phyloP scores from a whole-genome alignment of 1,284 basidiomycete species.

The Mycosarcoma maydis region DNA sequence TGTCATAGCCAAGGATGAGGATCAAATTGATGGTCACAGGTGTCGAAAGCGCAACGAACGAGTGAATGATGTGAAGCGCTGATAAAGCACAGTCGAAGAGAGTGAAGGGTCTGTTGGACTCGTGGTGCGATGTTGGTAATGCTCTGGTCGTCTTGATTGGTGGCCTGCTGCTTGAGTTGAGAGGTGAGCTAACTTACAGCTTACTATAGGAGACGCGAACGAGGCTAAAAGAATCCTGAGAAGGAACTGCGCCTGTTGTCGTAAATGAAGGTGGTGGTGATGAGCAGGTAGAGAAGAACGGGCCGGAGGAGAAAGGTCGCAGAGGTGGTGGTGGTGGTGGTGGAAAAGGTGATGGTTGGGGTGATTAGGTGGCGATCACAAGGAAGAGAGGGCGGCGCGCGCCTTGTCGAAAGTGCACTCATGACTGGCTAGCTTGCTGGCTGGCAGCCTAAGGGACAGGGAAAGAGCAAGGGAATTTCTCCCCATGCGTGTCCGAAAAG shows the following conservation, averaged over 20 bases:
- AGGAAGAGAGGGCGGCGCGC: neutral
- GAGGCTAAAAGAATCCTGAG: conserved; percentile 4
- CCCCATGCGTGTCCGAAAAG: neutral
- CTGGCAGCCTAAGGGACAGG: neutral
- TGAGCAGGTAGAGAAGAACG: conserved; percentile 17
- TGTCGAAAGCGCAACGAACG: too few relatives aligned
- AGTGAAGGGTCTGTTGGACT: too few relatives aligned
- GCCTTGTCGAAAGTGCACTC: neutral
- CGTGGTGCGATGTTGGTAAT: neutral
- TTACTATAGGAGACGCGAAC: conserved; percentile 17
- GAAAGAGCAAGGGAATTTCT: conserved; percentile 1
- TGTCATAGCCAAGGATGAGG: too few relatives aligned
- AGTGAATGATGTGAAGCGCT: too few relatives aligned
- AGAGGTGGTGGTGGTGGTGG: conserved; percentile 3
- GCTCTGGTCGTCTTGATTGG: neutral
- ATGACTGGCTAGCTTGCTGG: neutral
- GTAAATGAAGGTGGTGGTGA: conserved; percentile 27
- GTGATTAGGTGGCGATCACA: conserved; percentile 20
- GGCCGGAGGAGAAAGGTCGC: conserved; percentile 8
- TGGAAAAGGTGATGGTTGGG: conserved; percentile 16
- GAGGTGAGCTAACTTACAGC: conserved; percentile 25
- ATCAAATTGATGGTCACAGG: too few relatives aligned
- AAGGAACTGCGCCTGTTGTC: conserved; percentile 6
- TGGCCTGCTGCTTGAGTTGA: neutral
- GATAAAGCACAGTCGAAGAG: too few relatives aligned